These are phyloP conservation scores for Kregervanrija fluxuum DNA, from an alignment of 805 yeast species.

Conservation along the genomic window DNA sequence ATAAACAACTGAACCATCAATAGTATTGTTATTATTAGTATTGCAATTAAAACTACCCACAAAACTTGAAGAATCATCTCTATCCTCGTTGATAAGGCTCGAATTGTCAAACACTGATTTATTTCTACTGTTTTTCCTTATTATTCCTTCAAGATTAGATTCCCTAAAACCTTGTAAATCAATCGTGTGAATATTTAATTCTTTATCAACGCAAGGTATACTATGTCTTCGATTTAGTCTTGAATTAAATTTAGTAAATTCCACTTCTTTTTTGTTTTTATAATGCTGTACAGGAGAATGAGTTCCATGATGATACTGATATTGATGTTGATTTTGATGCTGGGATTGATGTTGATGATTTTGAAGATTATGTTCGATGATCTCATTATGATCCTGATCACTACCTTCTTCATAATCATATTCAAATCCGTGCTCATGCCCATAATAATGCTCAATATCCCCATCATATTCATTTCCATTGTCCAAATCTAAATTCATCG, in stretches of 20 bases:
- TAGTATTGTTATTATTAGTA: too few species aligned
- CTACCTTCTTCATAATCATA: constrained; percentile 12
- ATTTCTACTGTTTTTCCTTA: too few species aligned
- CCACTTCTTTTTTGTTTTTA: constrained; percentile 10
- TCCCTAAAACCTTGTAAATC: constrained; percentile 5
- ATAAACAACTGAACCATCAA: constrained; percentile 5
- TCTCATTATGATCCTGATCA: too few species aligned
- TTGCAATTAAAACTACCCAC: too few species aligned
- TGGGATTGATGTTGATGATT: too few species aligned
- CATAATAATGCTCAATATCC: too few species aligned
- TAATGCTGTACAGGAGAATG: neutral
- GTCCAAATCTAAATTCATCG: constrained; percentile 1
- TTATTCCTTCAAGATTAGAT: too few species aligned
- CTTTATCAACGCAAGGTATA: constrained; percentile 30
- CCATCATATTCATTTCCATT: constrained; percentile 8
- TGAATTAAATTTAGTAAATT: constrained; percentile 15
- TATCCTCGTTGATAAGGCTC: too few species aligned
- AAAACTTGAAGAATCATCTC: too few species aligned
- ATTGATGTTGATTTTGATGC: neutral
- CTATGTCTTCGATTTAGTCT: constrained; percentile 32
- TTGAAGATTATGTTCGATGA: too few species aligned
- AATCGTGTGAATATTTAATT: constrained; percentile 25
- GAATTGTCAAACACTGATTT: too few species aligned
- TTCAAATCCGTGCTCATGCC: constrained; percentile 8
- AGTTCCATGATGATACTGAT: neutral